These are phyloP conservation scores for Dendrobium catenatum DNA, from an alignment of 106 monocot genomes.

Conservation along the genomic window DNA sequence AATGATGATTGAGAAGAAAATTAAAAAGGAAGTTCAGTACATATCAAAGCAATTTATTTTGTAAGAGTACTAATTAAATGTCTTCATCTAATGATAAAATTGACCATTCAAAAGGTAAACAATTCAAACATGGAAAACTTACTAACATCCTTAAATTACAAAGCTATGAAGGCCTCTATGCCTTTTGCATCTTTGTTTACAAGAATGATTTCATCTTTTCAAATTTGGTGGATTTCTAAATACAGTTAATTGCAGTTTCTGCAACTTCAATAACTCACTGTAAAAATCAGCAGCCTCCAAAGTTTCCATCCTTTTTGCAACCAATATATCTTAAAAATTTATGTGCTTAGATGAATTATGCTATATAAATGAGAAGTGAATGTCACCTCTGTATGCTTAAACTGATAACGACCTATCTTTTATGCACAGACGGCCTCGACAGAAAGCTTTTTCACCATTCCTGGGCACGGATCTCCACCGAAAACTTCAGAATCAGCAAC, in stretches of 20 bases:
- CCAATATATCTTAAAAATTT: background rate
- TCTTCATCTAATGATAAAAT: background rate
- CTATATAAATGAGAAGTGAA: background rate
- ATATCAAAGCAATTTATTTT: background rate
- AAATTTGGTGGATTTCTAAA: background rate
- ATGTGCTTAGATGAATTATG: background rate
- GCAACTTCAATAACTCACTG: background rate
- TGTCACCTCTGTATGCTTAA: slow-evolving; percentile 2
- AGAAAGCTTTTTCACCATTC: slow-evolving; percentile 43
- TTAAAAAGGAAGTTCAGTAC: background rate
- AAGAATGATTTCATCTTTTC: slow-evolving; percentile 5
- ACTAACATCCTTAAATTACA: background rate
- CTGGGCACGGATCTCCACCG: slow-evolving; percentile 62
- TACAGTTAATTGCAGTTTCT: slow-evolving; percentile 6
- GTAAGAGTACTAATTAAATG: background rate
- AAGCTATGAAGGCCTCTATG: no score
- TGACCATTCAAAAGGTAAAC: background rate
- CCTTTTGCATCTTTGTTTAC: background rate
- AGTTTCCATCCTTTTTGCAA: background rate
- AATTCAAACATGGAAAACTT: background rate
- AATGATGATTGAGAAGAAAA: background rate
- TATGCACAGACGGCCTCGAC: slow-evolving; percentile 47
- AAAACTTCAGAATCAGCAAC: slow-evolving; percentile 37
- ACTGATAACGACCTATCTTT: slow-evolving; percentile 2
- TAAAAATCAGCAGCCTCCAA: background rate